phyloP scores from a whole-genome alignment of 306 rosid species.

The Sesbania bispinosa region DNA sequence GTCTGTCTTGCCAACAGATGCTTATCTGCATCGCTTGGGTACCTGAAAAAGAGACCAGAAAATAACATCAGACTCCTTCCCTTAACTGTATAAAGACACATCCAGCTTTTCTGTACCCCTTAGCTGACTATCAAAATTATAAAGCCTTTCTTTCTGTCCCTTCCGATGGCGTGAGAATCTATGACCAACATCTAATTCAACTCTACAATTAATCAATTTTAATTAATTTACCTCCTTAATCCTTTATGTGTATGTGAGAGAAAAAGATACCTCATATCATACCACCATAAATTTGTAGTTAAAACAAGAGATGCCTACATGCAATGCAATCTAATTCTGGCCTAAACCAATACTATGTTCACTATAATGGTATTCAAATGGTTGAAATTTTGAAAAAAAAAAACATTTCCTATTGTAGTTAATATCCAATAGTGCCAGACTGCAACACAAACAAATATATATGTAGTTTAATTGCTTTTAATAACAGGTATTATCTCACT shows the following conservation, averaged over 20 bases:
- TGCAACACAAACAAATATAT: too few relatives aligned
- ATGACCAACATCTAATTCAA: too few relatives aligned
- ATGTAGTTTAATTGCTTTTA: too few relatives aligned
- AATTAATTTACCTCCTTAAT: neutral
- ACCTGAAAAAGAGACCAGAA: conserved; percentile 92
- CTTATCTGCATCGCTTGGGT: conserved; percentile 94
- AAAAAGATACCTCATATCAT: too few relatives aligned
- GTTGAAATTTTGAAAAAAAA: too few relatives aligned
- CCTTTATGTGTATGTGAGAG: too few relatives aligned
- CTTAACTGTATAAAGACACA: conserved; percentile 46
- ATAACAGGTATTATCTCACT: too few relatives aligned
- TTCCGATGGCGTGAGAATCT: conserved; percentile 70
- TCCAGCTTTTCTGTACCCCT: conserved; percentile 46
- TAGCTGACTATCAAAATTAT: conserved; percentile 18
- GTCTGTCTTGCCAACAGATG: conserved; percentile 91
- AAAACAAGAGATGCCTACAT: neutral
- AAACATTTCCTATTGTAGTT: too few relatives aligned
- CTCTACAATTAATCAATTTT: neutral
- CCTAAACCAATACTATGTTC: too few relatives aligned
- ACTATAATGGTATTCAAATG: too few relatives aligned
- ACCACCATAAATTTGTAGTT: neutral
- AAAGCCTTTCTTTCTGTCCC: conserved; percentile 36
- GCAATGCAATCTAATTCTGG: neutral
- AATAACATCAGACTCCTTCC: conserved; percentile 59
- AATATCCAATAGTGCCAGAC: too few relatives aligned